phyloP scores from a whole-genome alignment of 257 asterid genomes.

The Solanum stenotomum region DNA sequence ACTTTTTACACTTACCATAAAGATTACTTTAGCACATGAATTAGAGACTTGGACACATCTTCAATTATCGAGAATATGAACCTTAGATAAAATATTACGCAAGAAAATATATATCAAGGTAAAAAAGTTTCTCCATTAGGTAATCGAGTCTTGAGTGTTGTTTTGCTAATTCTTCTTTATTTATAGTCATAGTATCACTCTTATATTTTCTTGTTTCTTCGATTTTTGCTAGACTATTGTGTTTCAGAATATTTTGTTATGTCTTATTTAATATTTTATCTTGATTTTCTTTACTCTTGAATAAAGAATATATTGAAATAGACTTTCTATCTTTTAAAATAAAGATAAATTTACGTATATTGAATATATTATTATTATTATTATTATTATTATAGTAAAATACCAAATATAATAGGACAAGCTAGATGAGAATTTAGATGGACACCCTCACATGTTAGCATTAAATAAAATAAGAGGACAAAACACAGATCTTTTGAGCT shows the following conservation, averaged over 20 bases:
- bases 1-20: not conserved
- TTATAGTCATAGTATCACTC: too few species aligned
- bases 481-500: conserved; percentile 2
- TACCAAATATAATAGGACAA: not conserved
- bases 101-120: too few species aligned
- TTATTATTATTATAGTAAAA: not conserved
- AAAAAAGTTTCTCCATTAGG: too few species aligned
- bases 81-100: too few species aligned
- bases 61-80: fast-evolving
- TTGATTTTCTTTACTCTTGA: too few species aligned
- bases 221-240: too few species aligned
- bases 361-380: not conserved
- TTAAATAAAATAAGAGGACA: not conserved
- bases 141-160: not conserved
- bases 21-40: not conserved
- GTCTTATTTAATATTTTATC: too few species aligned
- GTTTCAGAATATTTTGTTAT: too few species aligned
- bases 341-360: not conserved
- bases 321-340: too few species aligned
- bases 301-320: not conserved
- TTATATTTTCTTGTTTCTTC: too few species aligned
- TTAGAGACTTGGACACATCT: fast-evolving
- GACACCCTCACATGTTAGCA: not conserved
- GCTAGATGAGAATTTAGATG: not conserved
- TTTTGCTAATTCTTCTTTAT: too few species aligned